Evolutionary conservation across 805 yeast genomes (phyloP).

Genomic region (Ogataea sp.): DNA sequence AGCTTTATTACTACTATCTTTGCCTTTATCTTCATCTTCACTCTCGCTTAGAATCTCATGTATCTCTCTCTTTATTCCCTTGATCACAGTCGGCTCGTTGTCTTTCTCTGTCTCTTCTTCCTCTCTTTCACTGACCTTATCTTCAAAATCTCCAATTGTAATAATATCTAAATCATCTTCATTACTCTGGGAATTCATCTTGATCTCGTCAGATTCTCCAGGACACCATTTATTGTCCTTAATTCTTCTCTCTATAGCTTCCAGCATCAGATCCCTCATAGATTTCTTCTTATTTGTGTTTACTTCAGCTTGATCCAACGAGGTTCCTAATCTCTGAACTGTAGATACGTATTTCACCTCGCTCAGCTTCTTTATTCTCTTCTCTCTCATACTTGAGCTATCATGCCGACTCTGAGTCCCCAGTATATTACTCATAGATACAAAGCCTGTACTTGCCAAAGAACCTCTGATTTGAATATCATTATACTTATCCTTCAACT

Average conservation of each 20-base stretch:
- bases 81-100: neutral
- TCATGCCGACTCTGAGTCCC: constrained; percentile 25
- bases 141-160: constrained; percentile 8
- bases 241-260: constrained; percentile 57
- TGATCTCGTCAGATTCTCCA: constrained; percentile 12
- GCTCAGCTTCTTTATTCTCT: constrained; percentile 33
- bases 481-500: constrained; percentile 43
- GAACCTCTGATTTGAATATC: constrained; percentile 35
- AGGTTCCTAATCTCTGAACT: constrained; percentile 25
- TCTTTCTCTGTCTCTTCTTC: neutral
- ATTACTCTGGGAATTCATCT: constrained; percentile 27
- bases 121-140: constrained; percentile 1
- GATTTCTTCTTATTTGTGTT: constrained; percentile 7
- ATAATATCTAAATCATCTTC: constrained; percentile 36
- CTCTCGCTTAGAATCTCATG: neutral
- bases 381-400: constrained; percentile 20
- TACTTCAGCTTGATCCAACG: constrained; percentile 1
- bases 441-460: constrained; percentile 36
- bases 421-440: constrained; percentile 38
- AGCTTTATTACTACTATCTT: too few relatives aligned
- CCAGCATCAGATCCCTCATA: constrained; percentile 37
- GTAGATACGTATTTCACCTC: constrained; percentile 34
- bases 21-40: neutral
- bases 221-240: constrained; percentile 45
- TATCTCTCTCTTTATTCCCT: neutral